Conservation (phyloP, 148 eudicot genomes). For the Chenopodium formosanum region DNA sequence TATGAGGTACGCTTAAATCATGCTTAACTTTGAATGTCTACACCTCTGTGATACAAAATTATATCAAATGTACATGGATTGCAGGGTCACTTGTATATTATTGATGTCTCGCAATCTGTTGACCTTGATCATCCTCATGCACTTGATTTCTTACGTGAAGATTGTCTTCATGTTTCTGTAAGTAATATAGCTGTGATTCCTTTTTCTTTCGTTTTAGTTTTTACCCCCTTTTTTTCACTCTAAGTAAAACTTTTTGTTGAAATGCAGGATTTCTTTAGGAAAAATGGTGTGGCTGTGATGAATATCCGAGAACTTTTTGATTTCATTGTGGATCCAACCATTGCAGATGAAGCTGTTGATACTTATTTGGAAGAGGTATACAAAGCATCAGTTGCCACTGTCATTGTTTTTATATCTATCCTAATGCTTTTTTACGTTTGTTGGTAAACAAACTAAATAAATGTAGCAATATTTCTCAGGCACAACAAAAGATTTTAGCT, state of each 20-base stretch:
- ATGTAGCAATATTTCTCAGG: slow-evolving; percentile 36
- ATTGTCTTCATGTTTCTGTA: slow-evolving; percentile 72
- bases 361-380: slow-evolving; percentile 82
- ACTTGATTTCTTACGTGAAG: slow-evolving; percentile 83
- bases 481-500: slow-evolving; percentile 73
- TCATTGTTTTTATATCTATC: neutral
- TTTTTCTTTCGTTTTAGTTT: slow-evolving; percentile 20
- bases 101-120: slow-evolving; percentile 97
- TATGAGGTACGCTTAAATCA: slow-evolving; percentile 53
- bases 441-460: neutral
- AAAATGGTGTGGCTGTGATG: slow-evolving; percentile 94
- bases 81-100: slow-evolving; percentile 92
- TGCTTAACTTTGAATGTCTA: neutral
- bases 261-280: slow-evolving; percentile 81
- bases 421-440: neutral
- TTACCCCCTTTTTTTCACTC: neutral
- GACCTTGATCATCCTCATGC: slow-evolving; percentile 99
- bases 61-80: neutral
- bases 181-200: slow-evolving; percentile 9
- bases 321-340: slow-evolving; percentile 83
- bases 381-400: neutral
- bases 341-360: slow-evolving; percentile 77
- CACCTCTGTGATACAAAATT: neutral
- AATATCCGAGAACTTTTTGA: slow-evolving; percentile 80
- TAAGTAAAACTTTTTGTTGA: neutral